Base-by-base conservation (phyloP, 169 alveolate species). In the Besnoitia besnoiti region DNA sequence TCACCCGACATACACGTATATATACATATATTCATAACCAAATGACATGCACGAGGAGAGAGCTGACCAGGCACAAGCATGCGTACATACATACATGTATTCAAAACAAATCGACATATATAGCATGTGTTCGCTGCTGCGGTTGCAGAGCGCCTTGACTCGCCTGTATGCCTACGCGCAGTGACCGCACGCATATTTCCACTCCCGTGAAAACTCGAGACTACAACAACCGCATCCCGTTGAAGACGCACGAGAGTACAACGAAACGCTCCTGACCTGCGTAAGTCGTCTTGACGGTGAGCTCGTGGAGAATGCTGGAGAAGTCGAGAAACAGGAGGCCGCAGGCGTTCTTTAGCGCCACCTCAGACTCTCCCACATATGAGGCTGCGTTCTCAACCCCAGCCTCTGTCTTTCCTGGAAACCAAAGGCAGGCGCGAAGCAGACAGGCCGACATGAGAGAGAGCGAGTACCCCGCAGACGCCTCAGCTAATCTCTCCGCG, bases 341-440 rank as follows among this genome's bases (percentile, higher is more conserved):
- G 91, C 98, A 97, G 21, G 98, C 98, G 59, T 95, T 95, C 84
- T 88, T 90, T 88, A 97, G 95, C 47, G 91, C 76, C 30, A 73
- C 90, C 92, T 92, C 90, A 39, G 94, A 94, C 1, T 88, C 94
- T 90, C 96, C 97, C 16, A 92, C 95, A 85, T 96, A 96, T 59
- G 80, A 96, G 39, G 99, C 97, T 39, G 98, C 99, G 67, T 96
- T 97, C 55, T 93, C 97, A n/a, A 97, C 93, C n/a, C 99, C 99
- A 1, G 94, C 97, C 35, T 95, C 97, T 47, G 97, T 95, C 55
- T 95, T 96, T 46, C 97, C 98, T 46, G 96, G 49, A 82, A 35
- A 77, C n/a, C 33, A 16, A 37, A 30, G 50, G 3, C 33, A 8
- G 16, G 27, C 87, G 21, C 87, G 59, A 77, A 44, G 59, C 47